A percentile compares a stretch with the other conserved stretches of the same genome.
Conservation (phyloP, 345 rosid species). For the Laguncularia racemosa region DNA sequence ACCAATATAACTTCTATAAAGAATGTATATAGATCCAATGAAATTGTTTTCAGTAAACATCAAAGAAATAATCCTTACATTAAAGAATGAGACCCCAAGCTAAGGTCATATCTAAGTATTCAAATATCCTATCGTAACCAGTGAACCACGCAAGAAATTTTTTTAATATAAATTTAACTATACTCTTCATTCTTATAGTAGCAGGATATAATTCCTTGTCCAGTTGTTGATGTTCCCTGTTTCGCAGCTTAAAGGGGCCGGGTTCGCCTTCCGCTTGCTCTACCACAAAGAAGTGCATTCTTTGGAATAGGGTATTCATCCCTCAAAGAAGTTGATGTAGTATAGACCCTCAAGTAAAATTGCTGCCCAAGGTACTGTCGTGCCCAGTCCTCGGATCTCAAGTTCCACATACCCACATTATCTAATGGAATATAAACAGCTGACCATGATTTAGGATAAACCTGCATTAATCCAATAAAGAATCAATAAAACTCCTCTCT, state of each 20-base stretch:
- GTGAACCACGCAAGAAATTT: background rate
- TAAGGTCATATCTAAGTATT: conserved; percentile 26
- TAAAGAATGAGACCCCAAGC: conserved; percentile 54
- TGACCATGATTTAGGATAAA: conserved; percentile 41
- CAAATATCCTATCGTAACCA: background rate
- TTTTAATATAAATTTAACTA: too few species aligned
- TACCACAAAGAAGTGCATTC: conserved; percentile 44
- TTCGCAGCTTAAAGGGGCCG: conserved; percentile 13
- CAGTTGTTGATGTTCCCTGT: background rate
- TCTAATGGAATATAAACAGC: conserved; percentile 43
- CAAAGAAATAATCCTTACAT: conserved; percentile 4
- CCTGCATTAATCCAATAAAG: conserved; percentile 15
- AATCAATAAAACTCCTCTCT: too few species aligned
- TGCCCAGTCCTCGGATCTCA: conserved; percentile 42
- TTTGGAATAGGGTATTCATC: conserved; percentile 47
- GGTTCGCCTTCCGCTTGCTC: conserved; percentile 20
- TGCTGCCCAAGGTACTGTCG: conserved; percentile 49
- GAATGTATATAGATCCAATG: too few species aligned
- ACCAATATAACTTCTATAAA: too few species aligned
- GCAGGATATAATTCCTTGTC: background rate
- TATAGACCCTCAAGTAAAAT: conserved; percentile 32
- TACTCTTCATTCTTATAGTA: background rate
- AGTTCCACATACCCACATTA: conserved; percentile 52
- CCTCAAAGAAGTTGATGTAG: conserved; percentile 30
- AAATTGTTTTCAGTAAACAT: background rate